phyloP scores from a whole-genome alignment of 495 filamentous ascomycete species.

The Penicillium paxilli region DNA sequence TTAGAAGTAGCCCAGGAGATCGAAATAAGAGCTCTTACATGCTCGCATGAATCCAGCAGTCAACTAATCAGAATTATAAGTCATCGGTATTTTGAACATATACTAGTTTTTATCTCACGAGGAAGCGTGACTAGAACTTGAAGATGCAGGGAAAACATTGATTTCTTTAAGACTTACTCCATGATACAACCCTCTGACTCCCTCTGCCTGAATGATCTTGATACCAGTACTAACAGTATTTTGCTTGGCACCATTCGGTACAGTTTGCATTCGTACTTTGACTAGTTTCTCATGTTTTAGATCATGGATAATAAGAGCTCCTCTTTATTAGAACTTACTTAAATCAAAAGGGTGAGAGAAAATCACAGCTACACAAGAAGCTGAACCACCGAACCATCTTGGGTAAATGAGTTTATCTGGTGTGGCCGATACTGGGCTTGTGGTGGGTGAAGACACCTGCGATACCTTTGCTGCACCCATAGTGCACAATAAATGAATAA shows the following conservation, averaged over 20 bases:
- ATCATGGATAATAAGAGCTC: neutral
- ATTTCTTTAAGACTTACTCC: conserved; percentile 25
- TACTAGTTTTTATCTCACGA: no score
- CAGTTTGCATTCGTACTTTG: conserved; percentile 38
- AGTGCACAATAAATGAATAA: neutral
- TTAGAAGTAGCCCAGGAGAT: no score
- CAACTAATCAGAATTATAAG: conserved; percentile 11
- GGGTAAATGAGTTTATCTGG: conserved; percentile 28
- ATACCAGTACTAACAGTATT: conserved; percentile 33
- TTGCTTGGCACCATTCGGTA: conserved; percentile 21
- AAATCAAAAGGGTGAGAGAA: conserved; percentile 46
- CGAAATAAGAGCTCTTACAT: conserved; percentile 7
- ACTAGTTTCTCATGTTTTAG: conserved; percentile 8
- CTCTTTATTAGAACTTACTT: conserved; percentile 18
- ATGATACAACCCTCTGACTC: conserved; percentile 31
- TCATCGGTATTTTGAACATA: no score
- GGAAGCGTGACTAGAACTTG: no score
- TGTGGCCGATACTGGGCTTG: conserved; percentile 2
- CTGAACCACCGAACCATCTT: conserved; percentile 46
- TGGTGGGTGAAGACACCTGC: neutral
- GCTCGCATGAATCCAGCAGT: conserved; percentile 29
- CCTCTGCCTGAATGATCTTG: conserved; percentile 31
- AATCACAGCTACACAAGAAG: conserved; percentile 42
- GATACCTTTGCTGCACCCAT: neutral
- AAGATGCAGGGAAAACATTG: neutral